Base-by-base conservation (phyloP, 2,329 filamentous ascomycete genomes). In the Neofusicoccum parvum region DNA sequence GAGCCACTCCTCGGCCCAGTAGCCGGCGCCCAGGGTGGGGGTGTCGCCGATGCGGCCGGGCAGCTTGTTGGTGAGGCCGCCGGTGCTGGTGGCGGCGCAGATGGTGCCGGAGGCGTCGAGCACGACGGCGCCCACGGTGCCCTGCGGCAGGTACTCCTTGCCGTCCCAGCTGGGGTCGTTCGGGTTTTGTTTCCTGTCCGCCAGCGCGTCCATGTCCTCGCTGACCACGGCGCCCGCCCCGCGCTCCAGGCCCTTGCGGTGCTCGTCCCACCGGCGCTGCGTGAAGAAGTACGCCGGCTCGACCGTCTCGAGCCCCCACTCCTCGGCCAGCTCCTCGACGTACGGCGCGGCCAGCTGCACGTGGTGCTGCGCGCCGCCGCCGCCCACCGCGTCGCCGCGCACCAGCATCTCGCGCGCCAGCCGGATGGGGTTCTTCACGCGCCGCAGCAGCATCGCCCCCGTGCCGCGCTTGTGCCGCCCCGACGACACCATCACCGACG, bases 41-140 rank as follows among this genome's bases (percentile, higher is more conserved):
- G 93, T 97, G 74, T 97, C 93, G 0, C 93, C 93, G 68, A 96
- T 89, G 20, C 93, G 83, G 0, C 92, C 93, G 0, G 91, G 91
- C 64, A 94, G 79, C 80, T 97, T 97, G 75, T 97, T 97, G 23
- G 93, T 97, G 76, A 96, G 75, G 0, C 93, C 93, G 5, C 93
- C 93, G 0, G 86, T 89, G 41, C 84, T 87, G 0, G 87, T 89
- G 3, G 87, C 87, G 51, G 83, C 83, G 63, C 91, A 93, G 3
- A 96, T 77, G 3, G 90, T 87, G 0, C 92, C 92, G 46, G 88
- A 85, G n/a, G 80, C 81, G 75, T 96, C 93, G 7, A 96, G 80
- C 27, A 91, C 92, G 0, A 96, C 92, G 7, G 91, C 92, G 1
- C 93, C 93, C 36, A 90, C 90, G 0, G 93, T 97, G 0, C 93